These are phyloP conservation scores for Trichoderma gracile DNA, from an alignment of 2,329 filamentous ascomycete genomes.

Conservation along the genomic window DNA sequence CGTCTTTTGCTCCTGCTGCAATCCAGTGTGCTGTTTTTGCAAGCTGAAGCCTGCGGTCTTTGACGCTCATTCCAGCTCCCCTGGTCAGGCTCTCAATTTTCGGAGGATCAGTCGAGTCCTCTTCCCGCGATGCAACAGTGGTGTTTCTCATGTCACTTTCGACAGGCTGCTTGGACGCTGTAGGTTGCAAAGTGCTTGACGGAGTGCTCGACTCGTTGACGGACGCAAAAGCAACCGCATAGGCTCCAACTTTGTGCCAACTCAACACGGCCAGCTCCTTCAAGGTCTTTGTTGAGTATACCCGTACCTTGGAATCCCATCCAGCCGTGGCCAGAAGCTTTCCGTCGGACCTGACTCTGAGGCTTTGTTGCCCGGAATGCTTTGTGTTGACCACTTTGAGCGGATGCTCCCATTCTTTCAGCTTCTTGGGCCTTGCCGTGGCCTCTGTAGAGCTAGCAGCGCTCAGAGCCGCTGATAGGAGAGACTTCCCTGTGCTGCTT, in stretches of 20 bases:
- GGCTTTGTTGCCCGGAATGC: conserved; percentile 84
- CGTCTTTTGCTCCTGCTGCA: conserved; percentile 88
- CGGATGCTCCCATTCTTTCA: conserved; percentile 47
- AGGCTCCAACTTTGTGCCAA: conserved; percentile 90
- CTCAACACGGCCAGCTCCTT: conserved; percentile 89
- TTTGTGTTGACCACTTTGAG: conserved; percentile 71
- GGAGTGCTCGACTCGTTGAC: conserved; percentile 32
- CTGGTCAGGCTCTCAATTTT: neutral
- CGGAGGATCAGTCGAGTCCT: no score
- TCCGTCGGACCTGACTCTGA: conserved; percentile 76
- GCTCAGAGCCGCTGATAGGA: conserved; percentile 33
- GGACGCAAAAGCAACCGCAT: conserved; percentile 71
- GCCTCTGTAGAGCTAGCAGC: neutral
- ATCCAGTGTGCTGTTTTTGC: conserved; percentile 81
- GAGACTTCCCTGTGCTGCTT: conserved; percentile 26
- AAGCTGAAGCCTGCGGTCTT: conserved; percentile 62
- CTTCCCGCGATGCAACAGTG: neutral
- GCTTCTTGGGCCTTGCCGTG: conserved; percentile 23
- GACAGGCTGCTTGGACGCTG: neutral
- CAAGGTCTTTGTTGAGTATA: conserved; percentile 79
- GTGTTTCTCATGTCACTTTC: neutral
- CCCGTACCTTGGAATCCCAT: conserved; percentile 80
- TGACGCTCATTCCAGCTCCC: conserved; percentile 47
- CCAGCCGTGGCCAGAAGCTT: conserved; percentile 86
- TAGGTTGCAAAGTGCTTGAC: neutral